Evolutionary conservation across 1,284 basidiomycete species (phyloP).

Genomic region (Bjerkandera adusta): DNA sequence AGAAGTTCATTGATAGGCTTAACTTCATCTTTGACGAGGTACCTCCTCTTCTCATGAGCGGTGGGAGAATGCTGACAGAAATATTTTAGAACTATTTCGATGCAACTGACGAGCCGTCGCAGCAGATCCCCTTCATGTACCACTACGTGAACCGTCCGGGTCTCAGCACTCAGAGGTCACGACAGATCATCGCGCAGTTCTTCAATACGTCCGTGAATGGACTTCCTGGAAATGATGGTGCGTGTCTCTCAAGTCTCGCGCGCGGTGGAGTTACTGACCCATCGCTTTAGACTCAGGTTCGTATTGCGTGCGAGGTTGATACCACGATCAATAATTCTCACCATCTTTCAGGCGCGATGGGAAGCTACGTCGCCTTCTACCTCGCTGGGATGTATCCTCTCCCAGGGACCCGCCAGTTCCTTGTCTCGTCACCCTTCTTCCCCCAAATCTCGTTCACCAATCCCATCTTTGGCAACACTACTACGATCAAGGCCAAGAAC

Average conservation of each 20-base stretch:
- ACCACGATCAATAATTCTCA: conserved; percentile 3
- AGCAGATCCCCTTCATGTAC: conserved; percentile 65
- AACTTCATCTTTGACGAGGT: conserved; percentile 56
- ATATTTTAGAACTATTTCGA: conserved; percentile 46
- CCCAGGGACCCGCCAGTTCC: conserved; percentile 56
- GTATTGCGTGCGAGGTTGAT: neutral
- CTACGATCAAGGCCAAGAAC: conserved; percentile 48
- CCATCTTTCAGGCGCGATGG: conserved; percentile 57
- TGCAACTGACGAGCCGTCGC: conserved; percentile 58
- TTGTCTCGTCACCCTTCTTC: conserved; percentile 64
- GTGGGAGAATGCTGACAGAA: neutral
- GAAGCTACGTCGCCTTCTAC: conserved; percentile 61
- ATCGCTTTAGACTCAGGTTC: conserved; percentile 14
- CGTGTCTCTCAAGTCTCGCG: conserved; percentile 15
- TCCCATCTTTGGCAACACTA: conserved; percentile 52
- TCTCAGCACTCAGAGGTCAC: conserved; percentile 51
- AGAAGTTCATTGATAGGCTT: conserved; percentile 51
- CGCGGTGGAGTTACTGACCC: neutral
- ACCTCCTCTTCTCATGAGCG: too few species aligned
- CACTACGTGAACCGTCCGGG: conserved; percentile 60
- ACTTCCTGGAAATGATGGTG: conserved; percentile 61
- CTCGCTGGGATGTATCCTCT: conserved; percentile 60
- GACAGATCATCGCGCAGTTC: conserved; percentile 50
- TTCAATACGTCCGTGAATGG: conserved; percentile 56
- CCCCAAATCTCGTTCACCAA: conserved; percentile 58